Evolutionary conservation across 140 eudicot genomes (phyloP).

Genomic region (Cichorium intybus): DNA sequence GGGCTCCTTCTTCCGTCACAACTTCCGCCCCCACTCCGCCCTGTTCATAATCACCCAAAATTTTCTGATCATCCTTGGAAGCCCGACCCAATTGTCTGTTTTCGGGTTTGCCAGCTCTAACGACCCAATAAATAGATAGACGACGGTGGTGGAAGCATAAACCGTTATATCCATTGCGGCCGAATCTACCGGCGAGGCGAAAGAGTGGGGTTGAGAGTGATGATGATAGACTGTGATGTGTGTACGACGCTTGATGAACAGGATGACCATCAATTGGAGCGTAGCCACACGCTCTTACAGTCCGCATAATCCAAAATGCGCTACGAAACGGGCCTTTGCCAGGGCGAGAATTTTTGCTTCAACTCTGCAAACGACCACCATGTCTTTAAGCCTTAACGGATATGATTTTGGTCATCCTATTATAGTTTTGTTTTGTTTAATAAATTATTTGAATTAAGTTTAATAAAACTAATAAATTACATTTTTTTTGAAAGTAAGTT

Average conservation of each 20-base stretch:
- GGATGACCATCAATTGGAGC: constrained; percentile 3
- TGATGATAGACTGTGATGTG: background rate
- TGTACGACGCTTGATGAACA: background rate
- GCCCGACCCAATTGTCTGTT: background rate
- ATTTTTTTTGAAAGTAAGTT: too few species aligned
- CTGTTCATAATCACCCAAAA: background rate
- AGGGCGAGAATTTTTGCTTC: background rate
- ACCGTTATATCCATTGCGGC: background rate
- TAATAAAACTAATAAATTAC: too few species aligned
- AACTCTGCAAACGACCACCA: constrained; percentile 1
- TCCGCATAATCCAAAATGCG: constrained; percentile 10
- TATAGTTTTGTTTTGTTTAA: too few species aligned
- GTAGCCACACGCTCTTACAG: background rate
- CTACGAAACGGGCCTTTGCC: background rate
- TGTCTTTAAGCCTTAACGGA: constrained; percentile 6
- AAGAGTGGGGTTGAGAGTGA: constrained; percentile 7
- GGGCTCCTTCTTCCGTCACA: background rate
- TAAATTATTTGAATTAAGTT: background rate
- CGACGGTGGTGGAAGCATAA: background rate
- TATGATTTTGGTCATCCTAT: background rate
- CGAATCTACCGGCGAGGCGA: background rate
- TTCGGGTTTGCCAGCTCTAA: constrained; percentile 5
- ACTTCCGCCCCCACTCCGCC: background rate
- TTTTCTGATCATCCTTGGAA: background rate
- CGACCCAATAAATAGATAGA: constrained; percentile 1